phyloP scores from a whole-genome alignment of 345 rosid species.

The Euphorbia peplus region DNA sequence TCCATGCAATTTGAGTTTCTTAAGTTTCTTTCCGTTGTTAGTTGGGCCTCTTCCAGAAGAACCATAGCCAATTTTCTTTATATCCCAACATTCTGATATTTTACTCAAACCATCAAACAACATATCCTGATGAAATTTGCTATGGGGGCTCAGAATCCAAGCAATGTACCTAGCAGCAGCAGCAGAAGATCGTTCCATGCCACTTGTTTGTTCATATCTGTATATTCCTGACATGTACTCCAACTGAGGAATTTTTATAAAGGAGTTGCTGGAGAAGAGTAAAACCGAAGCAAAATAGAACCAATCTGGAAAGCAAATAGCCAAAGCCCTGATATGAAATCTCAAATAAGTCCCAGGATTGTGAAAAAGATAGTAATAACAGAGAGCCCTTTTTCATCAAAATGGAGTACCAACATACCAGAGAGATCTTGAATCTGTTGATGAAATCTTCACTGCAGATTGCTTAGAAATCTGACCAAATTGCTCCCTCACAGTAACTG shows the following conservation, averaged over 20 bases:
- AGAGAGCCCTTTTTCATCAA: constrained; percentile 3
- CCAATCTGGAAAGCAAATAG: constrained; percentile 77
- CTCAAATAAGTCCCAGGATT: not conserved
- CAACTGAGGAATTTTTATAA: constrained; percentile 18
- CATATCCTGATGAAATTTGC: constrained; percentile 44
- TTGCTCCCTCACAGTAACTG: constrained; percentile 20
- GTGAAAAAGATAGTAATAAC: not conserved
- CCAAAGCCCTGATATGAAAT: constrained; percentile 66
- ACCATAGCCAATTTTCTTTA: constrained; percentile 28
- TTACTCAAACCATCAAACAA: constrained; percentile 44
- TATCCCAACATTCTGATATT: constrained; percentile 47
- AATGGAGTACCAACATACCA: constrained; percentile 44
- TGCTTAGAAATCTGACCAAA: constrained; percentile 22
- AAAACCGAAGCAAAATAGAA: constrained; percentile 63
- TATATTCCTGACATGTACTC: constrained; percentile 21
- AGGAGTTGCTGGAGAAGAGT: constrained; percentile 43
- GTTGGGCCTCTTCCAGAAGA: constrained; percentile 22
- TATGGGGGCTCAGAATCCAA: constrained; percentile 59
- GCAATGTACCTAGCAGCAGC: constrained; percentile 69
- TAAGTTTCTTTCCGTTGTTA: constrained; percentile 35
- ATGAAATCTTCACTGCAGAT: constrained; percentile 23
- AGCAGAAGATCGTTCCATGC: constrained; percentile 25
- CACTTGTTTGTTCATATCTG: constrained; percentile 21
- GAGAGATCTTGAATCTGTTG: constrained; percentile 50
- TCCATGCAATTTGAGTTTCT: constrained; percentile 35